A percentile compares a stretch with the other conserved stretches of the same genome.
Conservation (phyloP, 2,329 filamentous ascomycete genomes). For the Ambrosiella cleistominuta region DNA sequence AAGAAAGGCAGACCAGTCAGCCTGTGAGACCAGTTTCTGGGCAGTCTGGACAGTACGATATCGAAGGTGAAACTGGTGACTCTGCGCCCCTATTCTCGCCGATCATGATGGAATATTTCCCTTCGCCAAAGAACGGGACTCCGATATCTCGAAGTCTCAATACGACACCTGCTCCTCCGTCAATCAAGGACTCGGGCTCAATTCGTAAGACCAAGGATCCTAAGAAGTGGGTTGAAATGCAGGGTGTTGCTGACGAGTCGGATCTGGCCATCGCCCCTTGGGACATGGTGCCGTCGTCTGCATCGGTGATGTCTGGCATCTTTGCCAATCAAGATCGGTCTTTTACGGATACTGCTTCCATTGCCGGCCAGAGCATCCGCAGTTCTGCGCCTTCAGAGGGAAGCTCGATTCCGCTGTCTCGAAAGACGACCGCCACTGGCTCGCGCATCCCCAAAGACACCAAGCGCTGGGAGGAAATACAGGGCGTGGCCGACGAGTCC, state of each 20-base stretch:
- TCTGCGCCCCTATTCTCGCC: background rate
- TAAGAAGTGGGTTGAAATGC: slow-evolving; percentile 6
- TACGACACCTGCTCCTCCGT: background rate
- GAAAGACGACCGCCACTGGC: background rate
- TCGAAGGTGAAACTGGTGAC: background rate
- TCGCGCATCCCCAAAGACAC: slow-evolving; percentile 1
- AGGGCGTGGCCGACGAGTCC: slow-evolving; percentile 5
- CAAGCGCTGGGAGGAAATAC: slow-evolving; percentile 8
- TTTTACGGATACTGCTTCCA: slow-evolving; percentile 1
- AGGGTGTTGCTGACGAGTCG: slow-evolving; percentile 7
- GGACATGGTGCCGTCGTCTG: background rate
- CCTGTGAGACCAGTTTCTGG: background rate
- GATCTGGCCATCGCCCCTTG: slow-evolving; percentile 1
- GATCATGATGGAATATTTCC: background rate
- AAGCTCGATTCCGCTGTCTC: background rate
- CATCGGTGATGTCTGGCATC: background rate
- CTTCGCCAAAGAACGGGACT: background rate
- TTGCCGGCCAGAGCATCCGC: slow-evolving; percentile 1
- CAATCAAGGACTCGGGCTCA: background rate
- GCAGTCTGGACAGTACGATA: background rate
- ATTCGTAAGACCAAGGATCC: slow-evolving; percentile 1
- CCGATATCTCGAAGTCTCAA: background rate
- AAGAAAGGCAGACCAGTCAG: background rate
- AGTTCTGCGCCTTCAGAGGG: slow-evolving; percentile 1
- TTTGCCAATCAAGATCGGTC: background rate